These are phyloP conservation scores for Sugiyamaella sp. DNA, from an alignment of 1,139 yeast genomes.

Conservation along the genomic window DNA sequence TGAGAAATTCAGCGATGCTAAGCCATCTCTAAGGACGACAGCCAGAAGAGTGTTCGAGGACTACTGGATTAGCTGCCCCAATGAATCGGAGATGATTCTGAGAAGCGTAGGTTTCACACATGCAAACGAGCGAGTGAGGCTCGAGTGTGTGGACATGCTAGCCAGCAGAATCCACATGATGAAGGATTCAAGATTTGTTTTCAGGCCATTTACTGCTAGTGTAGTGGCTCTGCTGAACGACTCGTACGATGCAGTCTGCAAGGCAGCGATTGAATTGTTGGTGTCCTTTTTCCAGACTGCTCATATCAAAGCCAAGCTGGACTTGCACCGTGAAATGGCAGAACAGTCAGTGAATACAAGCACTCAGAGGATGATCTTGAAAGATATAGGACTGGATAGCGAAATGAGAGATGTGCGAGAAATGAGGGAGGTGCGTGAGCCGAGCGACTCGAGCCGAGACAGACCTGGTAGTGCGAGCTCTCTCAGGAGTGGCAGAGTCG, in stretches of 20 bases:
- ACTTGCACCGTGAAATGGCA: constrained; percentile 53
- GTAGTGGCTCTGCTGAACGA: constrained; percentile 48
- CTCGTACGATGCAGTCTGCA: constrained; percentile 41
- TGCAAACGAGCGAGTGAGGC: constrained; percentile 47
- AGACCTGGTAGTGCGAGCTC: constrained; percentile 3
- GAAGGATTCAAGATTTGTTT: constrained; percentile 47
- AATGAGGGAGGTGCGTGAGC: neutral
- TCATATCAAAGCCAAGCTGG: constrained; percentile 49
- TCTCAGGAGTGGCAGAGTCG: neutral
- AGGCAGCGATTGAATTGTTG: constrained; percentile 45
- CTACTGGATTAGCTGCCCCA: constrained; percentile 66
- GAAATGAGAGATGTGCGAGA: neutral
- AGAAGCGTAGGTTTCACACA: constrained; percentile 56
- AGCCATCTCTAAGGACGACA: constrained; percentile 49
- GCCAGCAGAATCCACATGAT: constrained; percentile 43
- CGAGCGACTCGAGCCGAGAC: neutral
- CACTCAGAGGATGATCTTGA: constrained; percentile 21
- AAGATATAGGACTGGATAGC: constrained; percentile 26
- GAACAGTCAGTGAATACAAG: constrained; percentile 19
- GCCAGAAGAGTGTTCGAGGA: constrained; percentile 64
- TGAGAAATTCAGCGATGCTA: constrained; percentile 55
- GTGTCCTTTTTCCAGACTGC: constrained; percentile 48
- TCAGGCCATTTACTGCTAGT: constrained; percentile 48
- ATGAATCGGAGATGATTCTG: constrained; percentile 55
- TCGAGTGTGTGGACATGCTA: constrained; percentile 49